Base-by-base conservation (phyloP, 129 eudicot species). In the Helichrysum umbraculigerum region DNA sequence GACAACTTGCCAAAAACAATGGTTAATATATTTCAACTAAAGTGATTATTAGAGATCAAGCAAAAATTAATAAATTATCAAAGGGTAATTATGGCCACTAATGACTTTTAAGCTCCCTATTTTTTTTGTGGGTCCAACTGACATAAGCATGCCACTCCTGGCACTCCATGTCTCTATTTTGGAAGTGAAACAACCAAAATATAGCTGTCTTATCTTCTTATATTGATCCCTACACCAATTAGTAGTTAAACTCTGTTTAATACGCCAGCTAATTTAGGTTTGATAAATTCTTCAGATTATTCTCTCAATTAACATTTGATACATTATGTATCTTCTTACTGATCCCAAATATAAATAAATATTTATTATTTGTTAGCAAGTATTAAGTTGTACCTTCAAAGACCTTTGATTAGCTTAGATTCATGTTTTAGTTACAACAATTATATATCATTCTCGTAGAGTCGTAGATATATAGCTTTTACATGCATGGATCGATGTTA, bases 31-130 rank as follows among this genome's bases (percentile, higher is more conserved):
- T 65, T 77, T 65, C 78, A 71, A 71, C 11, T 72, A 47, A 72
- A 64, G 67, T 79, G 78, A 72, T 79, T 66, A 63, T 63, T 25
- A 71, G 78, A 79, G 59, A 71, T 71, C 54, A 76, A 68, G 81
- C 74, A 76, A 66, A 20, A 58, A 54, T 51, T 70, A 70, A 28
- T 34, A 72, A 63, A 72, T 64, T 63, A 71, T 72, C 73, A 79
- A 72, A 64, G 67, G 63, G 67, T 79, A 72, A 79, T 25, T 25
- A 25, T 25, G 28, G 28, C 28, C 28, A 25, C 1, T 79, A 51
- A 72, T 79, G 70, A 78, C 82, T 71, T 47, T 54, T 28, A 76
- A 76, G 54, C 32, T 52, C 15, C n/a, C 0, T 37, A 56, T 54
- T 37, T n/a, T 56, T 33, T 56, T 67, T 0, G 47, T 77, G 68